Evolutionary conservation across 106 monocot genomes (phyloP), one percentile per base, ranked within the genome.

Genomic region (Vanilla planifolia): DNA sequence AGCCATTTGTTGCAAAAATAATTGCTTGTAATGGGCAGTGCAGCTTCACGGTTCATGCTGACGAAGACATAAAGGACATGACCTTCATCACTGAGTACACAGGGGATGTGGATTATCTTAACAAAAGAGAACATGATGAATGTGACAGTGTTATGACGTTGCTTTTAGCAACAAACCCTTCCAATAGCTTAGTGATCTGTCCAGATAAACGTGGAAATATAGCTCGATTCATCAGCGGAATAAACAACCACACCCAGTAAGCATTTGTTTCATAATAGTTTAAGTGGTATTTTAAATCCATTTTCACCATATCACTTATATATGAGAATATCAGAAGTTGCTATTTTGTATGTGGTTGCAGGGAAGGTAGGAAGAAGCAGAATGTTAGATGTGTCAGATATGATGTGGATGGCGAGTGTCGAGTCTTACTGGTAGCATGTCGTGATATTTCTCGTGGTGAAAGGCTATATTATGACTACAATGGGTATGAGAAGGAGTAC

Each of bases 81-180:
- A 85, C 93, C 4, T 56, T 89, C 29, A 85, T 93, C 36, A 68
- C 77, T 10, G 89, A 93, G 65, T 93, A 93, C 57, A 66, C 79
- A 32, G 92, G 92, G 4, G 88, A 92, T 65, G 92, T 92, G 42
- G 92, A 92, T 79, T 92, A 76, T 48, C 52, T 92, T n/a, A 74
- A 55, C 55, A 81, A 85, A 8, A 62, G 92, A 24, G 84, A 81
- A 64, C 59, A 84, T 69, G 88, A 93, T 79, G 93, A 93, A 55
- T 82, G 88, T 64, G 93, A 93, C 55, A 82, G 88, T 64, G 79
- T 93, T 63, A 93, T 93, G 93, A 93, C 93, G 23, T 85, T 93
- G 48, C 81, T 93, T 23, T 62, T 88, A 33, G 73, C 85, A 26
- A 24, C 50, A 61, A 56, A 85, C 24, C 55, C 81, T 26, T 79